Conservation (phyloP, 768 basidiomycete genomes). For the Podaxis sp. region DNA sequence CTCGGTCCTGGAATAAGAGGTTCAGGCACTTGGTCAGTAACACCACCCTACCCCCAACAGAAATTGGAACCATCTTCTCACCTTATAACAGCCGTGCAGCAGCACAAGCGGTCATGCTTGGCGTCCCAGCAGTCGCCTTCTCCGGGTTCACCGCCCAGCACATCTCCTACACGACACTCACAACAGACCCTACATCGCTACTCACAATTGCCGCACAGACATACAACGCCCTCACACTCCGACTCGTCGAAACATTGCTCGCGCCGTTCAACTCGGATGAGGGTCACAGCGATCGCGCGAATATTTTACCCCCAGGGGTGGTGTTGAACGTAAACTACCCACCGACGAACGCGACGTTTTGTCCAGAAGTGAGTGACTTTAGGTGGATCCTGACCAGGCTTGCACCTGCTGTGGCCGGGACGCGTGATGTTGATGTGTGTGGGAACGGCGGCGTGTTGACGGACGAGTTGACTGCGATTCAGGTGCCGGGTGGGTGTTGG, state of each 20-base stretch:
- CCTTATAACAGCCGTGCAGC: constrained; percentile 36
- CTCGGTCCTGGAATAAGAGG: constrained; percentile 26
- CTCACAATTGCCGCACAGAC: constrained; percentile 31
- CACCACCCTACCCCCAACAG: neutral
- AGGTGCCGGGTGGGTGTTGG: constrained; percentile 30
- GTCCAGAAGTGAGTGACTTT: constrained; percentile 30
- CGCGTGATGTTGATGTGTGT: constrained; percentile 38
- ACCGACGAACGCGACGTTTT: constrained; percentile 24
- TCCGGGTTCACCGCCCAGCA: constrained; percentile 30
- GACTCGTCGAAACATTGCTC: constrained; percentile 31
- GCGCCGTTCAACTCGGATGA: constrained; percentile 3
- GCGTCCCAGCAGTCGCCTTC: constrained; percentile 43
- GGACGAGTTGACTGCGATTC: constrained; percentile 35
- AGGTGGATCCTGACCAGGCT: constrained; percentile 40
- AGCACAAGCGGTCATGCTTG: constrained; percentile 37
- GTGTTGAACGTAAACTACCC: constrained; percentile 46
- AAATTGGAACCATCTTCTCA: too few species aligned
- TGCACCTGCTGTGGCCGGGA: constrained; percentile 18
- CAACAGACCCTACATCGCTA: constrained; percentile 27
- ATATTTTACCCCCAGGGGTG: constrained; percentile 36
- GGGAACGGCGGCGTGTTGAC: constrained; percentile 37
- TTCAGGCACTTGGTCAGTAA: constrained; percentile 38
- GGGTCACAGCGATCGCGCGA: constrained; percentile 10
- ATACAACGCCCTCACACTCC: constrained; percentile 36
- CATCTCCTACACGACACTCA: constrained; percentile 45